Percentiles rank a stretch among this genome's conserved stretches.
Evolutionary conservation across 352 stramenopile genomes (phyloP).

Genomic region (Phytopythium cucurbitacearum): DNA sequence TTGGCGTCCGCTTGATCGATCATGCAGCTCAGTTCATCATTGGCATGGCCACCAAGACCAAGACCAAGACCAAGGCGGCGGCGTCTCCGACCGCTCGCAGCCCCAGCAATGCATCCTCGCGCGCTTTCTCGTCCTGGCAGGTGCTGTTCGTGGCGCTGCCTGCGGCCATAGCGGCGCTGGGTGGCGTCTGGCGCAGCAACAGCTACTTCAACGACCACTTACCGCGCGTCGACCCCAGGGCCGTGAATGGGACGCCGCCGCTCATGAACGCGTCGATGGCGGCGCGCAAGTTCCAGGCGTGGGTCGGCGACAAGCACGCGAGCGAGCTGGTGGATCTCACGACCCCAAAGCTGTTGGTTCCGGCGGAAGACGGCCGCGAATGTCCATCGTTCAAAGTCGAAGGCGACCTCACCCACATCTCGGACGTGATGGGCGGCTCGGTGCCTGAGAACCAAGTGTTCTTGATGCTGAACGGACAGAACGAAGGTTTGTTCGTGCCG

Average conservation of each 20-base stretch:
- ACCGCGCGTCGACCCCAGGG: not conserved
- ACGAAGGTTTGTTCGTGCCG: constrained; percentile 42
- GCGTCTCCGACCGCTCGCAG: not conserved
- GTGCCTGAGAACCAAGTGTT: constrained; percentile 34
- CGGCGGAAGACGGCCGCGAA: not conserved
- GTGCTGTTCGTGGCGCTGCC: constrained; percentile 31
- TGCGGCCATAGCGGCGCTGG: constrained; percentile 28
- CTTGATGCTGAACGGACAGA: constrained; percentile 66
- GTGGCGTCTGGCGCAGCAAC: constrained; percentile 12
- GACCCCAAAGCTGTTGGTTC: constrained; percentile 33
- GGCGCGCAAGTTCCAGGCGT: not conserved
- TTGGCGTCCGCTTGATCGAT: too few relatives aligned
- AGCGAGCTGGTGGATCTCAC: constrained; percentile 48
- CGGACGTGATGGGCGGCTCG: constrained; percentile 23
- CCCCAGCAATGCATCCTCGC: not conserved
- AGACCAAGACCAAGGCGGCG: not conserved
- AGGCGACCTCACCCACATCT: constrained; percentile 28
- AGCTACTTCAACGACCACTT: not conserved
- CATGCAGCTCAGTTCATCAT: too few relatives aligned
- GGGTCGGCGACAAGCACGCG: constrained; percentile 44
- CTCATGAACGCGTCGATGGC: constrained; percentile 7
- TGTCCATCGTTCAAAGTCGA: constrained; percentile 27
- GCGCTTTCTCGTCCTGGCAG: constrained; percentile 9
- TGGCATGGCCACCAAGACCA: too few relatives aligned
- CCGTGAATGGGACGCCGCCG: not conserved